Evolutionary conservation across 176 grass and related monocot species (phyloP).

Genomic region (Poa annua): DNA sequence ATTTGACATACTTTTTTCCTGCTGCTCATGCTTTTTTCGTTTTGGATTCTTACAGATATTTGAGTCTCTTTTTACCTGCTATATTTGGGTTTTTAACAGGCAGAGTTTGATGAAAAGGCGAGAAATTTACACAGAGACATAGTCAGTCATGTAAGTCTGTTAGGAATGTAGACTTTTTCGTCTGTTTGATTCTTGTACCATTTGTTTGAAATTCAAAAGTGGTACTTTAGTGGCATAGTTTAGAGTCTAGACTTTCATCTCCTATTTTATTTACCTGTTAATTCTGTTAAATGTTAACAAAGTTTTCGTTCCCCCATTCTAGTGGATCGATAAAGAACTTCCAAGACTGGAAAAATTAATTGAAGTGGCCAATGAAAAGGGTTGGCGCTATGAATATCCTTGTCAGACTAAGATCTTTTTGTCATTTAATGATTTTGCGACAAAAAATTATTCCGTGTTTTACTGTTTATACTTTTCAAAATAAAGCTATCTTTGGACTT

Average conservation of each 20-base stretch:
- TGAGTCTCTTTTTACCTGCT: conserved; percentile 31
- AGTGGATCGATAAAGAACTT: conserved; percentile 85
- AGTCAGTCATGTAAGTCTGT: conserved; percentile 72
- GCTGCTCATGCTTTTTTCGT: not conserved
- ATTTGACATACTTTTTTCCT: not conserved
- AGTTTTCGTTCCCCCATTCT: conserved; percentile 30
- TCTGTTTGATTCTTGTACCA: not conserved
- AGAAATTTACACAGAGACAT: conserved; percentile 69
- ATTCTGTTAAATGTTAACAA: conserved; percentile 16
- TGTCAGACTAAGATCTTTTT: conserved; percentile 38
- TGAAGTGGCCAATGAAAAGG: conserved; percentile 78
- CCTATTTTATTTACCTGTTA: not conserved
- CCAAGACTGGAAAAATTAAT: conserved; percentile 65
- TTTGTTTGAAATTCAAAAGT: not conserved
- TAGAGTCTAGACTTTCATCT: conserved; percentile 9
- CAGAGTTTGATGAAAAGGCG: conserved; percentile 72
- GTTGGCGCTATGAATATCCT: conserved; percentile 89
- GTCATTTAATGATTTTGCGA: conserved; percentile 33
- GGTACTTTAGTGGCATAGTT: conserved; percentile 12
- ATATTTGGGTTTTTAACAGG: conserved; percentile 46
- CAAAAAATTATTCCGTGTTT: not conserved
- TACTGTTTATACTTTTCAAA: not conserved
- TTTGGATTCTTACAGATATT: conserved; percentile 13
- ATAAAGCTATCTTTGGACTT: not conserved
- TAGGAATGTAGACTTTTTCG: not conserved